These are phyloP conservation scores for Aspergillus carlsbadensis DNA, from an alignment of 495 filamentous ascomycete genomes.

Conservation along the genomic window DNA sequence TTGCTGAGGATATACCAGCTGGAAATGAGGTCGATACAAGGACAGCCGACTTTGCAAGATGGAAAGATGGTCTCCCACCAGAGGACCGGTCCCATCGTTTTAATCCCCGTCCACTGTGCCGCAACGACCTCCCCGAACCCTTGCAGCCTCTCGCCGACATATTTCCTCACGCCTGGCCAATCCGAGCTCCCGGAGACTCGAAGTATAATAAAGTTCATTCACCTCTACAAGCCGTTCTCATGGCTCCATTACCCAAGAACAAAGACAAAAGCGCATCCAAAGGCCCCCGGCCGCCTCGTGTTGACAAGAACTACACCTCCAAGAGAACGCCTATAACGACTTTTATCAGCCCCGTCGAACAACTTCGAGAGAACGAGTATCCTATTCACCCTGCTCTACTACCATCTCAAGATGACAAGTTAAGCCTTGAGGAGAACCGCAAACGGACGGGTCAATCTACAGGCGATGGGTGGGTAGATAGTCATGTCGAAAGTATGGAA, in stretches of 20 bases:
- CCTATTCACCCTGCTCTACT: constrained; percentile 72
- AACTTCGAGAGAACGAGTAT: constrained; percentile 81
- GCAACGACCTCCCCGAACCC: constrained; percentile 57
- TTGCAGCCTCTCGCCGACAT: constrained; percentile 74
- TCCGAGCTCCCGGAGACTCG: constrained; percentile 80
- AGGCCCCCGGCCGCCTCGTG: constrained; percentile 54
- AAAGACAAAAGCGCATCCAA: constrained; percentile 53
- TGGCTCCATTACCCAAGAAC: constrained; percentile 63
- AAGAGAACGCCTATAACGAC: constrained; percentile 75
- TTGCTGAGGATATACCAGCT: constrained; percentile 15
- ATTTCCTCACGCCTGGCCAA: constrained; percentile 86
- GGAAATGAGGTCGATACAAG: constrained; percentile 19
- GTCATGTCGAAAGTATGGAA: constrained; percentile 60
- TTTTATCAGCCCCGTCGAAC: constrained; percentile 66
- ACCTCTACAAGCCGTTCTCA: constrained; percentile 75
- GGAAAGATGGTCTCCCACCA: constrained; percentile 45
- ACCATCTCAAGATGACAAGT: constrained; percentile 38
- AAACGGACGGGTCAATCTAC: constrained; percentile 37
- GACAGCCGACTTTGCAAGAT: constrained; percentile 36
- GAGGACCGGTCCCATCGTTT: constrained; percentile 54
- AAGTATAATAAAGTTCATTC: constrained; percentile 78
- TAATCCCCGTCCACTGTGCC: constrained; percentile 65
- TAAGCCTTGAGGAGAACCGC: constrained; percentile 46
- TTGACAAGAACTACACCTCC: constrained; percentile 60
- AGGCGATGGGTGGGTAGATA: constrained; percentile 82